Conservation (phyloP, 306 rosid species). For the Oemleria cerasiformis region DNA sequence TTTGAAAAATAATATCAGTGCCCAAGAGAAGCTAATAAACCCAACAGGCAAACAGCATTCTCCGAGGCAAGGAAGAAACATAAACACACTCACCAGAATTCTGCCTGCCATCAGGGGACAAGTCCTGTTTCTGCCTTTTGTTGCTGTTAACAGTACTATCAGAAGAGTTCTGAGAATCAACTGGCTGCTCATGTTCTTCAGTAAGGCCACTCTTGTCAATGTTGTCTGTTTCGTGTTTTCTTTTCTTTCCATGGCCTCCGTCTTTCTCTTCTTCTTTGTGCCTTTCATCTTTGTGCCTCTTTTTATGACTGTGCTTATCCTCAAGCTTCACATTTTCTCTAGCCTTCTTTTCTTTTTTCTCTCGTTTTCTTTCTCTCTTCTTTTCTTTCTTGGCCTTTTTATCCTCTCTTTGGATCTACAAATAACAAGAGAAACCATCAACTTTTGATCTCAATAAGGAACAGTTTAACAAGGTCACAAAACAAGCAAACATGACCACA, state of each 20-base stretch:
- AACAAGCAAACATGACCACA: background rate
- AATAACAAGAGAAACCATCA: conserved; percentile 11
- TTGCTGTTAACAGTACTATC: conserved; percentile 30
- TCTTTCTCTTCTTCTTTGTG: conserved; percentile 12
- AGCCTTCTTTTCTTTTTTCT: conserved; percentile 29
- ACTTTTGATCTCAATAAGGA: background rate
- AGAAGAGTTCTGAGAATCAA: conserved; percentile 32
- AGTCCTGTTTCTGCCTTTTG: conserved; percentile 26
- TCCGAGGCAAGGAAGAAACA: conserved; percentile 25
- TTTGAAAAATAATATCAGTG: conserved; percentile 32
- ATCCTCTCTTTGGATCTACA: conserved; percentile 20
- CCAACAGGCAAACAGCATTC: conserved; percentile 30
- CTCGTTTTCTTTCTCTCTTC: conserved; percentile 26
- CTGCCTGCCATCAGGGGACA: conserved; percentile 12
- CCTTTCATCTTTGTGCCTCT: conserved; percentile 25
- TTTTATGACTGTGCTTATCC: conserved; percentile 8
- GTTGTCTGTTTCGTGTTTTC: conserved; percentile 14
- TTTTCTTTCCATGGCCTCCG: conserved; percentile 14
- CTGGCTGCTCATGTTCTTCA: conserved; percentile 27
- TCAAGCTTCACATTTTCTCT: conserved; percentile 18
- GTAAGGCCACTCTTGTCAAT: conserved; percentile 31
- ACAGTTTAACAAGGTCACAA: background rate
- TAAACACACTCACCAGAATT: conserved; percentile 28
- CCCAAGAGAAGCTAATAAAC: conserved; percentile 29
- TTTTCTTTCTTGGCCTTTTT: conserved; percentile 30